Evolutionary conservation across 352 stramenopile species (phyloP), one percentile per base, ranked within the genome.

Genomic region (Halophytophthora polymorphica): DNA sequence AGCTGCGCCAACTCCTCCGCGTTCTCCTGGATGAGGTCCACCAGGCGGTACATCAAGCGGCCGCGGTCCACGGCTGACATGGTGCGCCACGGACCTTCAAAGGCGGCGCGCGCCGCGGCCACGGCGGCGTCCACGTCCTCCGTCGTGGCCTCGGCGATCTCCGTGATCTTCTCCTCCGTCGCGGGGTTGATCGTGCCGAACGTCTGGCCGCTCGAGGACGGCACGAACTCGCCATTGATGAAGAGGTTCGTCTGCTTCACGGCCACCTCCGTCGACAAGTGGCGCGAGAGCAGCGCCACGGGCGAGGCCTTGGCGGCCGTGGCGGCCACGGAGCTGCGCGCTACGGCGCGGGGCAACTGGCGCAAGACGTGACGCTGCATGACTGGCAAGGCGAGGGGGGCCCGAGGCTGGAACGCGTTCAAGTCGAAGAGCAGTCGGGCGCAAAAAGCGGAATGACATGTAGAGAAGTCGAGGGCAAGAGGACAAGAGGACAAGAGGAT

Each of bases 151-250:
- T 86, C 71, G 1, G 82, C 73, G 4, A 96, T 77, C 6, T 69
- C 40, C 13, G 66, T 61, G 53, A 96, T 92, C 49, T 90, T 77
- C 43, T 90, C 71, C 55, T 93, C 83, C 6, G 77, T 93, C 1
- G 83, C 71, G 14, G 85, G 86, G 67, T 96, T 87, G 53, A 87
- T 73, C 19, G 70, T 88, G 38, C 82, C 68, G 56, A 96, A 95
- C 3, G 74, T 94, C 47, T 77, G 67, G 33, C 84, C 84, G n/a
- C n/a, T n/a, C 31, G 59, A 68, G 18, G 78, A 71, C 13, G 84
- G 69, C 42, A 96, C 84, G 50, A 94, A 96, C 61, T 93, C 61
- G 66, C 73, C 72, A 64, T 91, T 85, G 61, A 96, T 96, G 47
- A 96, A 74, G 37, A 96, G 62, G 35, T 88, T 80, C 53, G 79